Conservation (phyloP, 305 asterid genomes). For the Solanum aculeatissimum region DNA sequence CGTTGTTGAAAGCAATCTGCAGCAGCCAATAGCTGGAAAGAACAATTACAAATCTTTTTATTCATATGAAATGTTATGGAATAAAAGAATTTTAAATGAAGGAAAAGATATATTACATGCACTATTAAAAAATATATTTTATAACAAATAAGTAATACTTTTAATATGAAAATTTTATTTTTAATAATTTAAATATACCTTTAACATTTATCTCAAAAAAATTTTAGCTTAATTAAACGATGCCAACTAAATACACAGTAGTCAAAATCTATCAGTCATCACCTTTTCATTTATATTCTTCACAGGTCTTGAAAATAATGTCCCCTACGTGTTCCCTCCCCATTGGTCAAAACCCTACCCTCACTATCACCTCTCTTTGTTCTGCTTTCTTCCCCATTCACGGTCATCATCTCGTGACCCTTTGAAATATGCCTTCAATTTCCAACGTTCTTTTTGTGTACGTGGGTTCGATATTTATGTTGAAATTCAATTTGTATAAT, state of each 20-base stretch:
- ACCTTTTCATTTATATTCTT: not conserved
- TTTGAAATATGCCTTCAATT: not conserved
- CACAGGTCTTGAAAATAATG: not conserved
- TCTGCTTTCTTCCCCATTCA: not conserved
- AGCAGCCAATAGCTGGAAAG: too few relatives aligned
- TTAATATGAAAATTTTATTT: too few relatives aligned
- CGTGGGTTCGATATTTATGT: too few relatives aligned
- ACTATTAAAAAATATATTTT: too few relatives aligned
- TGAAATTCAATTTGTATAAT: fast-evolving
- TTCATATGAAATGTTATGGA: too few relatives aligned
- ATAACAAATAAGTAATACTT: too few relatives aligned
- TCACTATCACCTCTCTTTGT: not conserved
- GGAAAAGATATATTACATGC: too few relatives aligned
- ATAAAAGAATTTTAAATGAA: too few relatives aligned
- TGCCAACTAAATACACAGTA: not conserved
- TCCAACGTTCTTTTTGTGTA: not conserved
- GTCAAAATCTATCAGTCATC: not conserved
- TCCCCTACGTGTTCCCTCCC: not conserved
- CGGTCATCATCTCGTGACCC: not conserved
- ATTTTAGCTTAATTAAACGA: not conserved
- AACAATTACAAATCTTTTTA: too few relatives aligned
- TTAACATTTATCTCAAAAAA: not conserved
- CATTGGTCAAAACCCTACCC: not conserved
- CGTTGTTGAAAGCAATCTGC: too few relatives aligned
- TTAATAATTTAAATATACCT: too few relatives aligned